A percentile compares a stretch with the other conserved stretches of the same genome.
Conservation (phyloP, 176 grass and related monocot species). For the Canna indica region DNA sequence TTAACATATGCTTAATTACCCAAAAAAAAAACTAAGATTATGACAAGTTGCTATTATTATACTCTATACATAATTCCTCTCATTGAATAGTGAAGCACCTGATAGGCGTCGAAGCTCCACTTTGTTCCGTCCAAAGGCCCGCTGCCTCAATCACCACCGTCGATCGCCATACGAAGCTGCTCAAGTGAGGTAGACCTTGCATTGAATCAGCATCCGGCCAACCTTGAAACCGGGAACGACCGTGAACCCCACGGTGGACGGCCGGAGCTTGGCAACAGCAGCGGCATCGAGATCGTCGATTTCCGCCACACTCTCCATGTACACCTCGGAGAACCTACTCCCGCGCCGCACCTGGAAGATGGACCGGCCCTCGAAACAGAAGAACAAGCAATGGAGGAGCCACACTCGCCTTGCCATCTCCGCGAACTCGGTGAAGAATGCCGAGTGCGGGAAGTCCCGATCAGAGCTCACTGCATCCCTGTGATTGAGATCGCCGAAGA, state of each 20-base stretch:
- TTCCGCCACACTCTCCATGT: conserved; percentile 73
- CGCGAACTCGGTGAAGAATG: conserved; percentile 65
- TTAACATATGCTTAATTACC: background rate
- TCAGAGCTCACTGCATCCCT: conserved; percentile 76
- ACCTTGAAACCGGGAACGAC: conserved; percentile 80
- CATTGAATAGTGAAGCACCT: too few species aligned
- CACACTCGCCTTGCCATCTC: conserved; percentile 85
- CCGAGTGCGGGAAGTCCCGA: conserved; percentile 51
- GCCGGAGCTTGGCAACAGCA: background rate
- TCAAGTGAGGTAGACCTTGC: conserved; percentile 50
- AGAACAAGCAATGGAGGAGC: conserved; percentile 92
- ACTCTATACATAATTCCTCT: background rate
- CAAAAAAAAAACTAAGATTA: background rate
- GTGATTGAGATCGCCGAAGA: conserved; percentile 82
- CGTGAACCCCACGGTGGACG: conserved; percentile 53
- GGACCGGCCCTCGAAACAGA: conserved; percentile 46
- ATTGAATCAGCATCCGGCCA: conserved; percentile 56
- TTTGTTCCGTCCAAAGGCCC: background rate
- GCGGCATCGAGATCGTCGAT: conserved; percentile 1
- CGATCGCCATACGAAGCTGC: background rate
- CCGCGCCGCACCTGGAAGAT: conserved; percentile 54
- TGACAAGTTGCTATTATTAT: background rate
- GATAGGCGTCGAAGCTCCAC: too few species aligned
- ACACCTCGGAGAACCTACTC: conserved; percentile 66
- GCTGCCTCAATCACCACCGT: background rate